These are phyloP conservation scores for Urtica urens DNA, from an alignment of 306 rosid species.

Conservation along the genomic window DNA sequence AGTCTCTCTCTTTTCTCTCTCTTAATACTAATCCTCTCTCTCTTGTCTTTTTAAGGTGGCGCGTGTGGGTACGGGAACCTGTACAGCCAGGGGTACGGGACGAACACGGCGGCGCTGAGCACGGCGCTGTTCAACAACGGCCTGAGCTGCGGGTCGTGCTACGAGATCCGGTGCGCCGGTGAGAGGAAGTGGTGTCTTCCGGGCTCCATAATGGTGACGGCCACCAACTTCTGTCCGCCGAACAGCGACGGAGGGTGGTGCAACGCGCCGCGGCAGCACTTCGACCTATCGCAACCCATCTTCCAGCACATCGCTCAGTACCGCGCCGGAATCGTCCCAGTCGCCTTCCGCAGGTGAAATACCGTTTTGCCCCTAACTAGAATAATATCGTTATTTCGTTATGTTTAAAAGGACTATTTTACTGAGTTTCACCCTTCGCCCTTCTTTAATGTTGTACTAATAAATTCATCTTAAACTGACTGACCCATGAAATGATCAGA, in stretches of 20 bases:
- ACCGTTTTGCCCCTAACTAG: too few relatives aligned
- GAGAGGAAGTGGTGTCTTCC: conserved; percentile 77
- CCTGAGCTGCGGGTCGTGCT: conserved; percentile 84
- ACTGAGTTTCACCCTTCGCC: too few relatives aligned
- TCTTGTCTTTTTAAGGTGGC: conserved; percentile 47
- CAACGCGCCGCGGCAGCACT: conserved; percentile 89
- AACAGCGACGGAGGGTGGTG: conserved; percentile 93
- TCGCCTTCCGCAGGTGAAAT: conserved; percentile 64
- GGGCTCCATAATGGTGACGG: conserved; percentile 86
- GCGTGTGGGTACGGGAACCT: conserved; percentile 98
- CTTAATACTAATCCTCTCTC: neutral
- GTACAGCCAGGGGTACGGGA: conserved; percentile 94
- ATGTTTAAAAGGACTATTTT: too few relatives aligned
- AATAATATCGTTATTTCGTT: too few relatives aligned
- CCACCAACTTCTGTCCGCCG: conserved; percentile 95
- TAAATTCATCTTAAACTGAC: too few relatives aligned
- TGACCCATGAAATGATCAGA: too few relatives aligned
- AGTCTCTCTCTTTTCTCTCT: too few relatives aligned
- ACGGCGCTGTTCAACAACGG: conserved; percentile 93
- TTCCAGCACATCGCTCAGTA: conserved; percentile 86
- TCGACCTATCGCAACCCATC: conserved; percentile 89
- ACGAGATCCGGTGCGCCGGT: conserved; percentile 56
- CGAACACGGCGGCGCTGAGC: conserved; percentile 92
- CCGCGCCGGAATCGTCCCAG: conserved; percentile 88
- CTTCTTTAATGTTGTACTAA: too few relatives aligned